phyloP scores from a whole-genome alignment of 202 grass and related monocot genomes.

The Setaria italica region DNA sequence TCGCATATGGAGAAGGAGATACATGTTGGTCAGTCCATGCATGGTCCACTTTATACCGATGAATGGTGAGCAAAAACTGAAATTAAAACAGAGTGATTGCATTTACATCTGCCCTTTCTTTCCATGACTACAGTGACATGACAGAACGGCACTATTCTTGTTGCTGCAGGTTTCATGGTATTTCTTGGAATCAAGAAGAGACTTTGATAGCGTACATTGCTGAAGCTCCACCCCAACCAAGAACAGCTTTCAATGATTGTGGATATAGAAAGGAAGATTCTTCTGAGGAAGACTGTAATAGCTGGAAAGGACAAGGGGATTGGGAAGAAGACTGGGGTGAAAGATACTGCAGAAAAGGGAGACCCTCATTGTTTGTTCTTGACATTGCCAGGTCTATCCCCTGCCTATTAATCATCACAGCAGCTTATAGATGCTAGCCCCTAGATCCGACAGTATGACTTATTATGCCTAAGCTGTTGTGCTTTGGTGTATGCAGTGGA shows the following conservation, averaged over 20 bases:
- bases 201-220: slow-evolving; percentile 78
- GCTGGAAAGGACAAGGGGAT: slow-evolving; percentile 78
- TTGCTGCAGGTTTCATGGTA: slow-evolving; percentile 84
- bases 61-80: slow-evolving; percentile 64
- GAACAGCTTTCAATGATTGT: slow-evolving; percentile 53
- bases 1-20: slow-evolving; percentile 75
- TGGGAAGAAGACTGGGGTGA: slow-evolving; percentile 99
- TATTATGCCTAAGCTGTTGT: slow-evolving; percentile 26
- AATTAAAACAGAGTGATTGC: slow-evolving; percentile 9
- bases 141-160: neutral
- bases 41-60: slow-evolving; percentile 77
- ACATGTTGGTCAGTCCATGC: slow-evolving; percentile 58
- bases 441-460: neutral
- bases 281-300: slow-evolving; percentile 63
- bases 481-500: slow-evolving; percentile 58
- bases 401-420: neutral
- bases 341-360: slow-evolving; percentile 79
- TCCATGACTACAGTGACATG: neutral
- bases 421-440: neutral
- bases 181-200: slow-evolving; percentile 97
- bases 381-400: slow-evolving; percentile 66
- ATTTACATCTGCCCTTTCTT: neutral
- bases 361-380: slow-evolving; percentile 83
- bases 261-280: slow-evolving; percentile 58
- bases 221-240: slow-evolving; percentile 67